These are phyloP conservation scores for Carex kokanica DNA, from an alignment of 176 grass and related monocot species.

Conservation along the genomic window DNA sequence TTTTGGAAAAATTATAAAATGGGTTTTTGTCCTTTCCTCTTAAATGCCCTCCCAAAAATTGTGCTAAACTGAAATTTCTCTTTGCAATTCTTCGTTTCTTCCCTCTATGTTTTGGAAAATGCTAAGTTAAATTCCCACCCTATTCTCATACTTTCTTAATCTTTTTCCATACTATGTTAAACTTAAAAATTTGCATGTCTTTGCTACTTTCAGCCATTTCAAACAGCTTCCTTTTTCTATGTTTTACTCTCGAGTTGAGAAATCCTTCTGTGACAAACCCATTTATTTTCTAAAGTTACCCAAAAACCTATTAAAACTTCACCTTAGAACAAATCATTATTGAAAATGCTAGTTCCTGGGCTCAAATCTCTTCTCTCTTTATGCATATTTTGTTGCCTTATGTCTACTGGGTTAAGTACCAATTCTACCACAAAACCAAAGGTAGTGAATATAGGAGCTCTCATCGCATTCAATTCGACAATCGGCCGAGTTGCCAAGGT, in stretches of 20 bases:
- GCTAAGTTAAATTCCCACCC: not conserved
- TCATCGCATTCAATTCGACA: conserved; percentile 66
- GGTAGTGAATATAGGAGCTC: conserved; percentile 53
- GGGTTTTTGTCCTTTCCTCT: not conserved
- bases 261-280: not conserved
- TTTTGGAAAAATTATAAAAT: not conserved
- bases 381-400: conserved; percentile 37
- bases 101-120: not conserved
- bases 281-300: not conserved
- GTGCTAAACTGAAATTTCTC: not conserved
- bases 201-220: no score
- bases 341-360: not conserved
- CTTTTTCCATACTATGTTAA: not conserved
- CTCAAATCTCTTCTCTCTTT: conserved; percentile 22
- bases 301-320: not conserved
- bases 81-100: not conserved
- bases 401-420: conserved; percentile 29
- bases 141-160: not conserved
- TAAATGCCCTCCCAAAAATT: not conserved
- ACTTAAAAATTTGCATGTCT: not conserved
- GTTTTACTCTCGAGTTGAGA: not conserved
- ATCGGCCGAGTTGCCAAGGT: conserved; percentile 71
- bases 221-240: not conserved
- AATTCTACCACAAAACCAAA: conserved; percentile 37
- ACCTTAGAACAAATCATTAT: not conserved